These are phyloP conservation scores for Tanacetum coccineum DNA, from an alignment of 129 eudicot genomes.

Conservation along the genomic window DNA sequence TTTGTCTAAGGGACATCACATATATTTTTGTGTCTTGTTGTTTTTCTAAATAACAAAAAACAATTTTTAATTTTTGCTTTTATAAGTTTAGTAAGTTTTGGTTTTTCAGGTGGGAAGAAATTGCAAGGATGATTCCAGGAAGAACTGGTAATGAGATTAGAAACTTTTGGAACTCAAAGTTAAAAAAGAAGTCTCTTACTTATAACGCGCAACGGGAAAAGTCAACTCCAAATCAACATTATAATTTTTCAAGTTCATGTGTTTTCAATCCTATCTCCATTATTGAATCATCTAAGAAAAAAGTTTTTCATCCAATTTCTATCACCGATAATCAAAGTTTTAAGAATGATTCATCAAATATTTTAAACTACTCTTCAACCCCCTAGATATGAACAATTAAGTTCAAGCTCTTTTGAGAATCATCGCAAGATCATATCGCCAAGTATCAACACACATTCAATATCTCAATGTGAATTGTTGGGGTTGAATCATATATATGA, in stretches of 20 bases:
- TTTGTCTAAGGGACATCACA: not conserved
- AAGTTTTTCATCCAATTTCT: not conserved
- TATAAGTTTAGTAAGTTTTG: not conserved
- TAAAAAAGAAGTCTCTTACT: constrained; percentile 1
- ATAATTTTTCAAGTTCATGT: too few species aligned
- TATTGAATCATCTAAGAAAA: constrained; percentile 19
- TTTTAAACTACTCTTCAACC: not conserved
- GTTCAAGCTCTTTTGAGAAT: not conserved
- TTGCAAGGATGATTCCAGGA: constrained; percentile 15
- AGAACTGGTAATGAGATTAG: constrained; percentile 24
- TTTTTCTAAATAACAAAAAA: too few species aligned
- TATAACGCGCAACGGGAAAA: not conserved
- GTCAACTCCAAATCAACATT: constrained; percentile 1
- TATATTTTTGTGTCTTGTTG: not conserved
- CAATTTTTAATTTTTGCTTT: not conserved
- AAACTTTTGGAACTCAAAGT: constrained; percentile 23
- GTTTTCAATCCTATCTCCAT: constrained; percentile 14
- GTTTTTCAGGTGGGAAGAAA: constrained; percentile 16
- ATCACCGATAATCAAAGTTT: constrained; percentile 1
- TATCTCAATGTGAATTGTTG: not conserved
- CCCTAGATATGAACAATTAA: not conserved
- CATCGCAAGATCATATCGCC: not conserved
- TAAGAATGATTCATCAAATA: not conserved
- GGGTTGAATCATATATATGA: not conserved
- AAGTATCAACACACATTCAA: not conserved